A percentile compares a stretch with the other conserved stretches of the same genome.
Conservation (phyloP, 2,329 filamentous ascomycete genomes). For the Microcyclosporella mali region DNA sequence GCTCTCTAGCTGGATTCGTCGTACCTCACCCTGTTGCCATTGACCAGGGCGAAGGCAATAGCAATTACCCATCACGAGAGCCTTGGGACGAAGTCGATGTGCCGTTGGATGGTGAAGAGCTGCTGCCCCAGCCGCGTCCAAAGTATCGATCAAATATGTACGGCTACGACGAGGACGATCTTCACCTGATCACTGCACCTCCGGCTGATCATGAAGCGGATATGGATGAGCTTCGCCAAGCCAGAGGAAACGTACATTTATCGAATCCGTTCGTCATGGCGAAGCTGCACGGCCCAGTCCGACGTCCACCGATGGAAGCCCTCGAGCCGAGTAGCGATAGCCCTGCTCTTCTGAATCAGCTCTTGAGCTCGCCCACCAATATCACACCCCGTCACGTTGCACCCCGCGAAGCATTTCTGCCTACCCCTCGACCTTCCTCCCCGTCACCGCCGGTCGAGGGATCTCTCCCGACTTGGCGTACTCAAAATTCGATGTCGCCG, state of each 20-base stretch:
- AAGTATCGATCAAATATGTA: constrained; percentile 31
- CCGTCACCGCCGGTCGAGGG: constrained; percentile 14
- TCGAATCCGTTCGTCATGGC: constrained; percentile 48
- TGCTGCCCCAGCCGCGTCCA: not conserved
- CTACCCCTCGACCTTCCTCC: constrained; percentile 30
- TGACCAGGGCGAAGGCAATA: no score
- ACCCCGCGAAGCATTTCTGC: constrained; percentile 9
- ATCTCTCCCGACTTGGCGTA: constrained; percentile 20
- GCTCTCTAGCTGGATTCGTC: no score
- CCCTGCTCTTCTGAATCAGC: not conserved
- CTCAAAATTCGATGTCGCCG: constrained; percentile 16
- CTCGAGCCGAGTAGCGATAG: not conserved
- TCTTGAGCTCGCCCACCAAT: constrained; percentile 14
- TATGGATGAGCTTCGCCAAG: constrained; percentile 30
- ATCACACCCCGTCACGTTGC: not conserved
- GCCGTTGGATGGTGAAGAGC: not conserved
- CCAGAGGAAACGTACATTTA: constrained; percentile 28
- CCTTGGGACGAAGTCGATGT: not conserved
- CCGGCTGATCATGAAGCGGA: constrained; percentile 18
- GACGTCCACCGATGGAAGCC: not conserved
- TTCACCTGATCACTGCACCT: constrained; percentile 18
- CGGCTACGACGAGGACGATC: constrained; percentile 32
- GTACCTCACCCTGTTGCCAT: no score
- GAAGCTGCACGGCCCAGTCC: constrained; percentile 37
- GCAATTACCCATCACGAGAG: no score